phyloP scores from a whole-genome alignment of 345 rosid genomes.

The Limnanthes douglasii region DNA sequence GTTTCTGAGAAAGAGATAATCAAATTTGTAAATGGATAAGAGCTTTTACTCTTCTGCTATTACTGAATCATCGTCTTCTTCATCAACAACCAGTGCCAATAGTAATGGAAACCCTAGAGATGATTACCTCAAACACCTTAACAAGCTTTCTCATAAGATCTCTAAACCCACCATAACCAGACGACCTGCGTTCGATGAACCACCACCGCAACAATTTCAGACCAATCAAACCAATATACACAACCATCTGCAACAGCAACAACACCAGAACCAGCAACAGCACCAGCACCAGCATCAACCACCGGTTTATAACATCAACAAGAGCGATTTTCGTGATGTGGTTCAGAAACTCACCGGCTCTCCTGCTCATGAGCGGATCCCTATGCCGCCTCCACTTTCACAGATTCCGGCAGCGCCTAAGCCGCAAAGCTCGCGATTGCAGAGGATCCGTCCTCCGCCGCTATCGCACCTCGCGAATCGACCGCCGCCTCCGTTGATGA shows the following conservation, averaged over 20 bases:
- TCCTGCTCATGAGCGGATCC: constrained; percentile 61
- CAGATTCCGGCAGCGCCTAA: constrained; percentile 41
- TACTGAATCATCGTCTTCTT: too few species aligned
- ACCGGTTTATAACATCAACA: constrained; percentile 90
- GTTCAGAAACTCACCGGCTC: constrained; percentile 97
- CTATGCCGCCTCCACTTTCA: constrained; percentile 70
- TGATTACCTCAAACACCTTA: constrained; percentile 48
- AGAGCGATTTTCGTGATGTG: constrained; percentile 78
- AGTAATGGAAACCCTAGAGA: too few species aligned
- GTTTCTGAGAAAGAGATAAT: too few species aligned
- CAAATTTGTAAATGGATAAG: too few species aligned
- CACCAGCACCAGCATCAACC: constrained; percentile 51
- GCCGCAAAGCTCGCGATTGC: constrained; percentile 71
- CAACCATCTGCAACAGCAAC: not conserved
- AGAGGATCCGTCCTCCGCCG: constrained; percentile 93
- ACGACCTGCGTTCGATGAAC: too few species aligned
- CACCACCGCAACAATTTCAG: constrained; percentile 13
- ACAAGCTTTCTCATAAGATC: constrained; percentile 77
- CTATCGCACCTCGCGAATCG: constrained; percentile 52
- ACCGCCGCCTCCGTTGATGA: constrained; percentile 26
- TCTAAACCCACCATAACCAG: constrained; percentile 35
- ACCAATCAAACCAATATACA: constrained; percentile 8
- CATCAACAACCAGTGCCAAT: too few species aligned
- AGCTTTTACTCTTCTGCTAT: too few species aligned
- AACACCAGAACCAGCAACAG: constrained; percentile 10